Evolutionary conservation across 495 filamentous ascomycete species (phyloP), one percentile per base, ranked within the genome.

Genomic region (Aspergillus bertholletiae): DNA sequence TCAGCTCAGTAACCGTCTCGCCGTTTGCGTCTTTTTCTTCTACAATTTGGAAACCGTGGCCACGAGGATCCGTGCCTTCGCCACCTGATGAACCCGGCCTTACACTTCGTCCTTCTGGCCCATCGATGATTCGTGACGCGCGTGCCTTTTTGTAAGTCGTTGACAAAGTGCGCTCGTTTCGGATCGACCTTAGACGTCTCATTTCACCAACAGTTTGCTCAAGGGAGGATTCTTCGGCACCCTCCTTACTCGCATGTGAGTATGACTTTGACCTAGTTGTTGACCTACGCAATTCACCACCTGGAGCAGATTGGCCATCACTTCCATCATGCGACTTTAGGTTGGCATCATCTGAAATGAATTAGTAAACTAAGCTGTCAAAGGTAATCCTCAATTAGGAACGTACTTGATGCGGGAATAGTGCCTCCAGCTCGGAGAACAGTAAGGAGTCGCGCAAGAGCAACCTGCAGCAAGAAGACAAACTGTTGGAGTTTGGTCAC

Each of bases 201-300:
- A 99, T 95, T 72, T 97, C 92, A 51, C 92, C 93, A 44, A 99
- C 87, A 22, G 93, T 94, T 70, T 95, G 93, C 69, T 96, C 92
- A 62, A 97, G 96, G 15, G 90, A 92, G 24, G 87, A 88, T 61
- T 84, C 84, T 44, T 87, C 77, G 22, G 77, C 70, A 53, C 70
- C 74, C 49, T 88, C 81, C 26, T 73, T 70, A 41, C 77, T 70
- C 32, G 80, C 80, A 12, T 84, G 89, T 18, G 76, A 83, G 65
- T 85, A 85, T 5, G 90, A 89, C 58, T 85, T 88, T 13, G 91
- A 90, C 47, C 89, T 80, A 15, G 80, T 82, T 54, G 86, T 85
- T 24, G 84, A 79, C 41, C 82, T 77, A n/a, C 87, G 75, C 49
- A 70, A 60, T 23, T 76, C 70, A 21, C 69, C 69, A 12, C 63